Evolutionary conservation across 352 stramenopile species (phyloP).

Genomic region (Pythium angustatum): DNA sequence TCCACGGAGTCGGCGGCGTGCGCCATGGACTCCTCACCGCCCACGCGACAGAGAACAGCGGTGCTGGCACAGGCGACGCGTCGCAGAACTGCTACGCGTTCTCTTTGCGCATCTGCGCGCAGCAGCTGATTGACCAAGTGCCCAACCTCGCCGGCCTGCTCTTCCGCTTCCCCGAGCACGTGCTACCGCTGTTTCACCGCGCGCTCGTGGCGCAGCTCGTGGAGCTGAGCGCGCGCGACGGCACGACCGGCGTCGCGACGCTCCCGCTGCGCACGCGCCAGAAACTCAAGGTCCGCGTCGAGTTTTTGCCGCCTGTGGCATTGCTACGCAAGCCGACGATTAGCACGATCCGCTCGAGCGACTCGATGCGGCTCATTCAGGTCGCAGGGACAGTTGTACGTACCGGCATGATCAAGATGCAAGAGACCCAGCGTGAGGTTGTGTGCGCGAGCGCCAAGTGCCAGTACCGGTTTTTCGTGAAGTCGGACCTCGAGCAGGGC

Average conservation of each 20-base stretch:
- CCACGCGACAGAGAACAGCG: neutral
- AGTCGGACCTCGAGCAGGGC: slow-evolving; percentile 89
- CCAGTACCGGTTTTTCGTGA: slow-evolving; percentile 77
- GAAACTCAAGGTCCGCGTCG: slow-evolving; percentile 87
- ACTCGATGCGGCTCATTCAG: slow-evolving; percentile 90
- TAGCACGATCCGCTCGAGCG: slow-evolving; percentile 84
- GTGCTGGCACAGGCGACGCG: slow-evolving; percentile 7
- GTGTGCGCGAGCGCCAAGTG: slow-evolving; percentile 80
- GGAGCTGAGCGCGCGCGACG: slow-evolving; percentile 1
- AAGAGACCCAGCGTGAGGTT: slow-evolving; percentile 89
- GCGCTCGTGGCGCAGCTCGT: slow-evolving; percentile 61
- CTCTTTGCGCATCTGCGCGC: slow-evolving; percentile 62
- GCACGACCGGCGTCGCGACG: slow-evolving; percentile 27
- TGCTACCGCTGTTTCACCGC: slow-evolving; percentile 88
- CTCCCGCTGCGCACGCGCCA: slow-evolving; percentile 39
- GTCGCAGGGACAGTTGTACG: slow-evolving; percentile 89
- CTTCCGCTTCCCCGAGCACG: slow-evolving; percentile 84
- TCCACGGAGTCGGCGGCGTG: neutral
- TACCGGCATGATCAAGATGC: slow-evolving; percentile 92
- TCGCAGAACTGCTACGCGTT: slow-evolving; percentile 44
- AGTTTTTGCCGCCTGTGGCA: slow-evolving; percentile 87
- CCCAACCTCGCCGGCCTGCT: slow-evolving; percentile 82
- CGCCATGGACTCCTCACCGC: no score
- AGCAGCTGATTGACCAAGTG: slow-evolving; percentile 81
- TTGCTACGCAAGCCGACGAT: slow-evolving; percentile 87